These are phyloP conservation scores for Canariomyces notabilis DNA, from an alignment of 2,329 filamentous ascomycete species.

Conservation along the genomic window DNA sequence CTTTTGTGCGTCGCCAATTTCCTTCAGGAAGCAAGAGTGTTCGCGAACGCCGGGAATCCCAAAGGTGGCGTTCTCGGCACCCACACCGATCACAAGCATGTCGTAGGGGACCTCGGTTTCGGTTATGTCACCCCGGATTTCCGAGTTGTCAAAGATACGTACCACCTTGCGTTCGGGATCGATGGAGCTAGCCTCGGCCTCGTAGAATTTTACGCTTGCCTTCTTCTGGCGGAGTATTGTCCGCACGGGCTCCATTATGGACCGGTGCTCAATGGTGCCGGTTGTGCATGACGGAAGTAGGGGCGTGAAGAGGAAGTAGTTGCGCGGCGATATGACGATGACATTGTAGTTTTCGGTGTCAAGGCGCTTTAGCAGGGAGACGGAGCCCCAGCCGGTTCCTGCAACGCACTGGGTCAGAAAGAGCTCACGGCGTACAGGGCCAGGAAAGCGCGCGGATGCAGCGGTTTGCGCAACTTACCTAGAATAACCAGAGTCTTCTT, in stretches of 20 bases:
- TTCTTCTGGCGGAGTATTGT: slow-evolving; percentile 95
- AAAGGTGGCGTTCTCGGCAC: slow-evolving; percentile 97
- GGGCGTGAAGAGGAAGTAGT: slow-evolving; percentile 99
- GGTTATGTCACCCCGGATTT: slow-evolving; percentile 76
- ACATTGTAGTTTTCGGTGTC: slow-evolving; percentile 99
- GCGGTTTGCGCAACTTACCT: slow-evolving; percentile 51
- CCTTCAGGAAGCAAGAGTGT: slow-evolving; percentile 96
- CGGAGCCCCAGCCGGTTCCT: slow-evolving; percentile 95
- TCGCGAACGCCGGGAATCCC: slow-evolving; percentile 94
- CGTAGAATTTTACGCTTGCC: slow-evolving; percentile 90
- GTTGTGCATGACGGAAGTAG: slow-evolving; percentile 96
- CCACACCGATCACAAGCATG: slow-evolving; percentile 95
- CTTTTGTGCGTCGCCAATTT: slow-evolving; percentile 90
- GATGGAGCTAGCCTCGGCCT: slow-evolving; percentile 93
- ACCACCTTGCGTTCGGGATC: slow-evolving; percentile 87
- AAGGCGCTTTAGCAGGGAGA: slow-evolving; percentile 96
- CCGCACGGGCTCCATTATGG: slow-evolving; percentile 98
- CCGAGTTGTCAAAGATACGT: slow-evolving; percentile 85
- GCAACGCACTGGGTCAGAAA: slow-evolving; percentile 22
- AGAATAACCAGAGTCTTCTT: slow-evolving; percentile 98
- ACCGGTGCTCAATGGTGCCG: slow-evolving; percentile 95
- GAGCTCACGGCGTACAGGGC: slow-evolving; percentile 1
- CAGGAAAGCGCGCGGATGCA: not conserved
- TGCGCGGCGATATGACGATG: slow-evolving; percentile 92
- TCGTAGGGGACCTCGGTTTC: slow-evolving; percentile 93